Evolutionary conservation across 768 basidiomycete species (phyloP).

Genomic region (Tephrocybe sp.): DNA sequence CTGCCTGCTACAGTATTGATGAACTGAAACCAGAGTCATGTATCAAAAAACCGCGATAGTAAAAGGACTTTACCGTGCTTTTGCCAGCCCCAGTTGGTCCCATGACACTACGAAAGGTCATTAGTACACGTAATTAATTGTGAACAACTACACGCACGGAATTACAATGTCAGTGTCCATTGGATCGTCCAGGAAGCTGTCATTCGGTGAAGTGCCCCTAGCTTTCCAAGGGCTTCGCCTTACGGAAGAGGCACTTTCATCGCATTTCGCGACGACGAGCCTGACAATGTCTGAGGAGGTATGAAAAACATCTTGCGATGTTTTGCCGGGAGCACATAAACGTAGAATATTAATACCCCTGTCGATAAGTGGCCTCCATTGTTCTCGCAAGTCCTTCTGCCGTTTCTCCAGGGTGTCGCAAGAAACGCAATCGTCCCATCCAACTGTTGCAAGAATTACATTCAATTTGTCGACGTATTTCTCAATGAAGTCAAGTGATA

Average conservation of each 20-base stretch:
- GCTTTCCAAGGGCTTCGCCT: conserved; percentile 7
- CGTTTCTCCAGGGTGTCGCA: not conserved
- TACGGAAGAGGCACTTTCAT: not conserved
- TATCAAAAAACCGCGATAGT: not conserved
- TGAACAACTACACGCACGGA: conserved; percentile 7
- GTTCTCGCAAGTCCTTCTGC: not conserved
- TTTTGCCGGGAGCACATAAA: not conserved
- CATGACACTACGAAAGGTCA: conserved; percentile 8
- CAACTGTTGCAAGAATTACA: no score
- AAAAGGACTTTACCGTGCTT: conserved; percentile 13
- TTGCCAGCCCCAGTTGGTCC: conserved; percentile 19
- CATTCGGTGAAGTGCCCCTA: conserved; percentile 4
- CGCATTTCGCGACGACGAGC: not conserved
- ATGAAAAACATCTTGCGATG: not conserved
- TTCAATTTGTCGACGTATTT: no score
- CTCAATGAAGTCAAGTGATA: no score
- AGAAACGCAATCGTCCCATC: no score
- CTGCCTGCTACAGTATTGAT: conserved; percentile 5
- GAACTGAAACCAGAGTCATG: not conserved
- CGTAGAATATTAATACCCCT: not conserved
- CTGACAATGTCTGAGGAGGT: not conserved
- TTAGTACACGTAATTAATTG: not conserved
- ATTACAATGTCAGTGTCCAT: conserved; percentile 13
- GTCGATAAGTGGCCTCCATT: not conserved
- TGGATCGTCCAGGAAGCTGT: conserved; percentile 8